Evolutionary conservation across 2,329 filamentous ascomycete species (phyloP), one percentile per base, ranked within the genome.

Genomic region (Stagonosporopsis cucurbitacearum): DNA sequence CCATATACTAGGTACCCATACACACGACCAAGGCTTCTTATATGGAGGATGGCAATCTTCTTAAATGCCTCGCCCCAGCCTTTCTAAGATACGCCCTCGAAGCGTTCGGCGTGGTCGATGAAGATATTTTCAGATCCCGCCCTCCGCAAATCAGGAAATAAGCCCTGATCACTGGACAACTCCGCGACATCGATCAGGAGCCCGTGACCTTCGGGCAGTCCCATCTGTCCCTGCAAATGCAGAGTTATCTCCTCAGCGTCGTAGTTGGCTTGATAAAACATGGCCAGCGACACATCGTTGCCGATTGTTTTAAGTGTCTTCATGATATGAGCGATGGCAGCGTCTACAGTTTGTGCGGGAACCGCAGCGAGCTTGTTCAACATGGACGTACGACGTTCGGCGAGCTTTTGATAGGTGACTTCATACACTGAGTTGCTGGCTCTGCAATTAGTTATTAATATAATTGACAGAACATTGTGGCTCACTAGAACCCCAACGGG

Each of bases 1-100:
- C 72, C 73, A 2, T 70, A 51, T 8, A 74, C 52, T 6, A 71
- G 59, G 43, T 63, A 69, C 23, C 64, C 66, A 37, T 62, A 62
- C 4, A 63, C 23, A 15, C 57, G 59, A 11, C 41, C 36, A 3
- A 44, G 50, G 20, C 40, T 62, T 11, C 50, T 53, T 17, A 69
- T 60, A 39, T 66, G 61, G 15, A 68, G 13, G 9, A 68, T 65
- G 20, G 57, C 68, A 22, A 69, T 61, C n/a, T 60, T 59, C 32
- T 60, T 62, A 0, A 64, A 60, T 7, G 63, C 61, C 20, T 32
- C 52, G 1, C 56, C 62, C 39, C 61, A 71, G 6, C 66, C 66
- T 6, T 55, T 32, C 68, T 66, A 71, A 0, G 56, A 46, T 9
- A 68, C 55, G 15, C 46, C 56, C 13, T 54, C 50, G 43, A 70